Percentiles rank a stretch among this genome's conserved stretches.
Evolutionary conservation across 2,329 filamentous ascomycete species (phyloP).

Genomic region (Aureobasidium mangrovei): DNA sequence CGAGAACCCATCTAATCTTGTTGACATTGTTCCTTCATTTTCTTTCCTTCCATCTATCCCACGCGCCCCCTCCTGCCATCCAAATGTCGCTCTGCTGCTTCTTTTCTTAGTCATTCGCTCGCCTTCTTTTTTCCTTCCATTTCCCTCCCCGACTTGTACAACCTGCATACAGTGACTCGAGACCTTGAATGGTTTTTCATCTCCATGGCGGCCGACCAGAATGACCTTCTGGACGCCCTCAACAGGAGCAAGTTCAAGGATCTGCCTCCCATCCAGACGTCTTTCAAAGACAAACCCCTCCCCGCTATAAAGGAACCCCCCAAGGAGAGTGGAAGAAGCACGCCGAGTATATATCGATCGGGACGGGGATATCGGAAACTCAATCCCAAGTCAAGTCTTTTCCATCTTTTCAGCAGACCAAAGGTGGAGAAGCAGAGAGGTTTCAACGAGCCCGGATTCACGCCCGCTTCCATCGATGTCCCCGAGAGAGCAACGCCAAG

Average conservation of each 20-base stretch:
- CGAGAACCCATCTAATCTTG: slow-evolving; percentile 10
- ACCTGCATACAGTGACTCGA: not conserved
- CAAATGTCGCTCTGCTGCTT: slow-evolving; percentile 5
- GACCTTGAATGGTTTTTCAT: not conserved
- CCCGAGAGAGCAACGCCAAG: not conserved
- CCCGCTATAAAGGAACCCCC: slow-evolving; percentile 7
- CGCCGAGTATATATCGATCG: not conserved
- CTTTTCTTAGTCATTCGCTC: slow-evolving; percentile 1
- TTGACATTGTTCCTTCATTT: slow-evolving; percentile 9
- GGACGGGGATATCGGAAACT: not conserved
- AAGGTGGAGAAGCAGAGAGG: slow-evolving; percentile 41
- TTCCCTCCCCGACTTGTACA: not conserved
- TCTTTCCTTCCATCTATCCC: slow-evolving; percentile 6
- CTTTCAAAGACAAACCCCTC: slow-evolving; percentile 14
- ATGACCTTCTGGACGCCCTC: not conserved
- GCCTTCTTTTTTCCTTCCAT: slow-evolving; percentile 3
- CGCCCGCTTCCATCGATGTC: slow-evolving; percentile 4
- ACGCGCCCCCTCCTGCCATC: not conserved
- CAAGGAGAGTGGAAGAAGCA: not conserved
- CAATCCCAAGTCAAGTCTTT: slow-evolving; percentile 27
- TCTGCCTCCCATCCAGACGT: slow-evolving; percentile 6
- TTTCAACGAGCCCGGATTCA: slow-evolving; percentile 35
- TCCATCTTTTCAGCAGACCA: slow-evolving; percentile 41
- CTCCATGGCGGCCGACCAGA: slow-evolving; percentile 6
- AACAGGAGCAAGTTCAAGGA: slow-evolving; percentile 4